Evolutionary conservation across 2,329 filamentous ascomycete genomes (phyloP).

Genomic region (Cladosporium sp.): DNA sequence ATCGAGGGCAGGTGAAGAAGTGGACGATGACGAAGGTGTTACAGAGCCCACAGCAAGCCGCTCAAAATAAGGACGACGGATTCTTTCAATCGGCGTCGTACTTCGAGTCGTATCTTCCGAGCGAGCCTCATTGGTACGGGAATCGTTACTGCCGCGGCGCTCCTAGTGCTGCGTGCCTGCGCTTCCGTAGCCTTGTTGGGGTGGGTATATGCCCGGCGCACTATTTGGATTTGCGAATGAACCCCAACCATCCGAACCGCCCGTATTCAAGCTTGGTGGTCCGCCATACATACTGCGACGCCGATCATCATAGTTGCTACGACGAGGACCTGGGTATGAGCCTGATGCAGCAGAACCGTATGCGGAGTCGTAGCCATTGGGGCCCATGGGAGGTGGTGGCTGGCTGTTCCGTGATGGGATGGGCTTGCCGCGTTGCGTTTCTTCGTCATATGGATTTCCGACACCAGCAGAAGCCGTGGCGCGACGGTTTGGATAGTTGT

Average conservation of each 20-base stretch:
- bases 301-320: conserved; percentile 18
- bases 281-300: conserved; percentile 22
- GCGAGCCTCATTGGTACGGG: not conserved
- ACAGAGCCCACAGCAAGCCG: not conserved
- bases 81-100: not conserved
- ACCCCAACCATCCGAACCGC: conserved; percentile 23
- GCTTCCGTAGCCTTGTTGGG: conserved; percentile 3
- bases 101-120: not conserved
- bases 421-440: conserved; percentile 16
- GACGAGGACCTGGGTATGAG: conserved; percentile 12
- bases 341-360: conserved; percentile 15
- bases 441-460: conserved; percentile 17
- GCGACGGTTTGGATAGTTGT: conserved; percentile 14
- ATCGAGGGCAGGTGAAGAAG: not conserved
- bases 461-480: not conserved
- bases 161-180: conserved; percentile 8
- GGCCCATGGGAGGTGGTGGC: conserved; percentile 8
- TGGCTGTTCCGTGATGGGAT: conserved; percentile 17
- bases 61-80: not conserved
- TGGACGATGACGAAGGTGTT: not conserved
- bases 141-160: not conserved
- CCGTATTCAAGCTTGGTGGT: conserved; percentile 11
- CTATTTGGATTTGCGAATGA: not conserved
- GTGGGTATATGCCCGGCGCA: not conserved
- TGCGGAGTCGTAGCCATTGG: conserved; percentile 16